Evolutionary conservation across 2,329 filamentous ascomycete species (phyloP), one percentile per base, ranked within the genome.

Genomic region (Nemania diffusa): DNA sequence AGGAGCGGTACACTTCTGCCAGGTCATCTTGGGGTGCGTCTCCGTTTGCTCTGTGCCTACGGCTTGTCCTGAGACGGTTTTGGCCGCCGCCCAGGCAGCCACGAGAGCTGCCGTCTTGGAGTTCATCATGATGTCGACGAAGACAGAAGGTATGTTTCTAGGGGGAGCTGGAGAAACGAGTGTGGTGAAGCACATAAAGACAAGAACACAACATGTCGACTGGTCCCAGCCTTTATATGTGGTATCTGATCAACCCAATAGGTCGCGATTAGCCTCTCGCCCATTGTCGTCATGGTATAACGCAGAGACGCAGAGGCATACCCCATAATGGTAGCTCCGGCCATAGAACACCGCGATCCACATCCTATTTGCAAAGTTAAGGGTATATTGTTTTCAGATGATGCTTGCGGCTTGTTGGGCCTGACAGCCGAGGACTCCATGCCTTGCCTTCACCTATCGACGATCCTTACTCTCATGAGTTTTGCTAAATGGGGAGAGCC

Each of bases 21-120:
- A 83, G 64, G 78, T 81, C 74, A 86, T 76, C 56, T 78, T 72
- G 55, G 83, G 84, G 70, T 85, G 84, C 26, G 75, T 77, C 67
- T 84, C 82, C 7, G 76, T 71, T 37, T 73, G 75, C 69, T 76
- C 65, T 27, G 75, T 80, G 64, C 82, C 82, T 51, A 80, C 78
- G 68, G 80, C 76, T 70, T 85, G 83, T 11, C 55, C 69, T 8
- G 64, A 68, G 61, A 79, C 80, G 27, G 76, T 73, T 52, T 75
- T 80, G 58, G 77, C 70, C 53, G 79, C 78, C 64, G 82, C 68
- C 64, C 40, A 69, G 62, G 83, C 75, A 58, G 76, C 77, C 59
- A 71, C 65, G 62, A 80, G 69, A 62, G 69, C 69, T 46, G 74
- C 77, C 65, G 78, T 66, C 62, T 73, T 73, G 5, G 72, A 70